phyloP scores from a whole-genome alignment of 352 stramenopile species.

The Phytophthora fragariae region DNA sequence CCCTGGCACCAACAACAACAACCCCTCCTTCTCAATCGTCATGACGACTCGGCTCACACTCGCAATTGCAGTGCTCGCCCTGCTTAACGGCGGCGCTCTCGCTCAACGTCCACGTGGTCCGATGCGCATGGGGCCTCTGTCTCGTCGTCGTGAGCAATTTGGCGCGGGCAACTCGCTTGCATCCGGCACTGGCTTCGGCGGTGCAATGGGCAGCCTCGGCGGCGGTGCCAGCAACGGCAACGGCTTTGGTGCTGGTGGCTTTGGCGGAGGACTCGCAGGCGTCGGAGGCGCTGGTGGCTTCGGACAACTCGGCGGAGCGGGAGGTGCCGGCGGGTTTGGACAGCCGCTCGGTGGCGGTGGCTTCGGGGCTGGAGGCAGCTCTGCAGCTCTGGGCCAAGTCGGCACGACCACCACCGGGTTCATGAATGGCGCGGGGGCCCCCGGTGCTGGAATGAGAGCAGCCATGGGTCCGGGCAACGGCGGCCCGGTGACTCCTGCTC shows the following conservation, averaged over 20 bases:
- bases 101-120: constrained; percentile 32
- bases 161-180: background rate
- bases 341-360: background rate
- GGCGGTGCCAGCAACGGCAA: background rate
- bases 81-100: constrained; percentile 18
- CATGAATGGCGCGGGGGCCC: background rate
- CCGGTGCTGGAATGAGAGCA: background rate
- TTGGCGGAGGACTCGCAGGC: constrained; percentile 5
- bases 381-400: no score
- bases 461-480: background rate
- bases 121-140: constrained; percentile 19
- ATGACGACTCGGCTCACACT: constrained; percentile 36
- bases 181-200: background rate
- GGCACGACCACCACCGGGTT: background rate
- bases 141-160: constrained; percentile 32
- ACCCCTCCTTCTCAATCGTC: background rate
- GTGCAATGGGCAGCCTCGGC: no score
- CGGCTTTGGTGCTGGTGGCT: background rate
- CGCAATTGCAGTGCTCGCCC: constrained; percentile 21
- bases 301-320: background rate
- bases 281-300: background rate
- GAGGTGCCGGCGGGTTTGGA: background rate
- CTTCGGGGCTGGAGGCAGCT: background rate
- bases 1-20: background rate
- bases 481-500: background rate